Conservation (phyloP, 2,329 filamentous ascomycete genomes). For the Colletotrichum sublineola region DNA sequence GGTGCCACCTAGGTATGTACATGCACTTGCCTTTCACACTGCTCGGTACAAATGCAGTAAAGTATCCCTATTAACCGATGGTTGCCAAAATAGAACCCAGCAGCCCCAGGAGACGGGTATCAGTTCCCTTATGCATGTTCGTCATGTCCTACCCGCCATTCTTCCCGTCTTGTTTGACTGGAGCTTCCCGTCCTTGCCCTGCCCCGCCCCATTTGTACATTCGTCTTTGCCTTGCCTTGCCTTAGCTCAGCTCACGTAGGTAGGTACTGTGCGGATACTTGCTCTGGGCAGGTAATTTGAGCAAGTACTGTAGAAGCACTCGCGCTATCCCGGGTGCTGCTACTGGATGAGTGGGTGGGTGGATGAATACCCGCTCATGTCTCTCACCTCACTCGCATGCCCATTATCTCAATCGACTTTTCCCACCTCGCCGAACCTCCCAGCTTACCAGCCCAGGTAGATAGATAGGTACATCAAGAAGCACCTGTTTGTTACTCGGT, state of each 20-base stretch:
- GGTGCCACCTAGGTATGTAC: neutral
- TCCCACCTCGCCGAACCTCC: neutral
- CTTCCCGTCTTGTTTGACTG: conserved; percentile 1
- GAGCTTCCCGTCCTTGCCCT: conserved; percentile 2
- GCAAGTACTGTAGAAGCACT: neutral
- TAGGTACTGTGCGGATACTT: neutral
- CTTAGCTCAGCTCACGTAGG: neutral
- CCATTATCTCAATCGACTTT: neutral
- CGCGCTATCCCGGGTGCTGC: neutral
- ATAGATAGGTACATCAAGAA: neutral
- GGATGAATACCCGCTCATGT: neutral
- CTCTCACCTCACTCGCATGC: neutral
- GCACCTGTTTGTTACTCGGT: neutral
- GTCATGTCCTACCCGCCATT: conserved; percentile 15
- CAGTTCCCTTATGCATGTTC: conserved; percentile 29
- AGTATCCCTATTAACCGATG: neutral
- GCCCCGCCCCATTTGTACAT: neutral
- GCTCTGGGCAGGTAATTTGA: neutral
- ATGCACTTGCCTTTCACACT: no score
- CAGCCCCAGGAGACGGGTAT: conserved; percentile 29
- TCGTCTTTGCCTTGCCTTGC: neutral
- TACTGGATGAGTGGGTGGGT: neutral
- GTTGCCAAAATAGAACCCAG: conserved; percentile 24
- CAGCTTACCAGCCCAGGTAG: no score
- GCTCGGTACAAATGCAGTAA: neutral